Evolutionary conservation across 1,284 basidiomycete genomes (phyloP), one percentile per base, ranked within the genome.

Genomic region (Taiwanofungus camphoratus): DNA sequence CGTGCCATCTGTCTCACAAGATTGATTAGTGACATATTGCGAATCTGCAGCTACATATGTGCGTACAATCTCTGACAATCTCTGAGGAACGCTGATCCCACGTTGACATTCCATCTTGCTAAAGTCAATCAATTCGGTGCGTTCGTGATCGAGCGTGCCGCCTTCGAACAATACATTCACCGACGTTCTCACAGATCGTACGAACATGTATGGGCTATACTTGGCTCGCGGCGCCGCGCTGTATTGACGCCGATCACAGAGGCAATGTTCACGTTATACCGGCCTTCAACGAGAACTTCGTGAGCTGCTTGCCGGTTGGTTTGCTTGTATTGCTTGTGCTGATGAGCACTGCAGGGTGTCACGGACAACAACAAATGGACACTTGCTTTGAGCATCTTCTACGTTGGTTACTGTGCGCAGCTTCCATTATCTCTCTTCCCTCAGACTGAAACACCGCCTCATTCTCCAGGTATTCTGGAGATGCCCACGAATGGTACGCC

Each of bases 101-200:
- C n/a, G 22, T 23, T 39, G 20, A 29, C 12, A 21, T 19, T 21
- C 12, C 16, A 7, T 36, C 5, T 29, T 38, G 7, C 6, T 18
- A 4, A 37, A 76, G 74, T 76, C 66, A 76, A 77, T 53, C 74
- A 76, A 51, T 76, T 77, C 43, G 74, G 75, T 76, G 46, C 9
- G 42, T 38, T 34, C 23, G 50, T 6, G 4, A 19, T 12, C 33
- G 7, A 20, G n/a, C n/a, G n/a, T n/a, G n/a, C n/a, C n/a, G n/a
- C n/a, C n/a, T n/a, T 35, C 13, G 26, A n/a, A 26, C 9, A 41
- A 6, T 15, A 15, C 11, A 11, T 16, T 3, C n/a, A 1, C 16
- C 1, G 19, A 20, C 19, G 12, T n/a, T 39, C 18, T 13, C 26
- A 20, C 44, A 74, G 74, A 77, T 53, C 71, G 75, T 16, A 76